These are phyloP conservation scores for Solanum arcanum DNA, from an alignment of 257 asterid species.

Conservation along the genomic window DNA sequence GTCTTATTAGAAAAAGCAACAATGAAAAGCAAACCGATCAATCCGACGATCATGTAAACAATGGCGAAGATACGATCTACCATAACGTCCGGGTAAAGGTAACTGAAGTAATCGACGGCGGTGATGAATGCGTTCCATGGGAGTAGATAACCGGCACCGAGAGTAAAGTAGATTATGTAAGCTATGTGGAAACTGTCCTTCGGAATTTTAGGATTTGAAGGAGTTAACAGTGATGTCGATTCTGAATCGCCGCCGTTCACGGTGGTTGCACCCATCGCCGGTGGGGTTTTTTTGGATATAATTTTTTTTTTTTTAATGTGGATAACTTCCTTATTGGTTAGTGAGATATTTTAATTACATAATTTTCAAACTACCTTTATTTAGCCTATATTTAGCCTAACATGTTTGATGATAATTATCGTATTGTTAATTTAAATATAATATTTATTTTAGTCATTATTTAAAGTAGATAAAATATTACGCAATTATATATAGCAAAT, in stretches of 20 bases:
- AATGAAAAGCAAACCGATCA: constrained; percentile 28
- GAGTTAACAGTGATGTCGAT: constrained; percentile 19
- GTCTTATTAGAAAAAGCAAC: constrained; percentile 59
- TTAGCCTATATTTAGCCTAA: neutral
- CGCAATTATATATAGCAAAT: too few relatives aligned
- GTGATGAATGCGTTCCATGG: constrained; percentile 99
- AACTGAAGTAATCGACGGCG: constrained; percentile 86
- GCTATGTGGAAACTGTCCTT: constrained; percentile 58
- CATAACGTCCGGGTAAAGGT: constrained; percentile 72
- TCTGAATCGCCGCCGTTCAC: constrained; percentile 22
- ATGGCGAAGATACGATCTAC: constrained; percentile 70
- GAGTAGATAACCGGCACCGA: constrained; percentile 75
- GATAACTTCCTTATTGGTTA: neutral
- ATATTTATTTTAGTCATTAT: too few relatives aligned
- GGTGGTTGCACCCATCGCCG: constrained; percentile 24
- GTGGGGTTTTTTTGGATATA: neutral
- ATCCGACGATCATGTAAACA: constrained; percentile 62
- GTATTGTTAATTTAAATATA: too few relatives aligned
- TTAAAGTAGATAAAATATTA: fast-evolving
- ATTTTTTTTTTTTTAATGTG: neutral
- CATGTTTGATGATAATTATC: neutral
- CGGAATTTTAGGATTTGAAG: constrained; percentile 33
- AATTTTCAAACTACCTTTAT: neutral
- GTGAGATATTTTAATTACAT: neutral
- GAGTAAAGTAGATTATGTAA: constrained; percentile 69